phyloP scores from a whole-genome alignment of 2,329 filamentous ascomycete species.

The Colletotrichum salicis region DNA sequence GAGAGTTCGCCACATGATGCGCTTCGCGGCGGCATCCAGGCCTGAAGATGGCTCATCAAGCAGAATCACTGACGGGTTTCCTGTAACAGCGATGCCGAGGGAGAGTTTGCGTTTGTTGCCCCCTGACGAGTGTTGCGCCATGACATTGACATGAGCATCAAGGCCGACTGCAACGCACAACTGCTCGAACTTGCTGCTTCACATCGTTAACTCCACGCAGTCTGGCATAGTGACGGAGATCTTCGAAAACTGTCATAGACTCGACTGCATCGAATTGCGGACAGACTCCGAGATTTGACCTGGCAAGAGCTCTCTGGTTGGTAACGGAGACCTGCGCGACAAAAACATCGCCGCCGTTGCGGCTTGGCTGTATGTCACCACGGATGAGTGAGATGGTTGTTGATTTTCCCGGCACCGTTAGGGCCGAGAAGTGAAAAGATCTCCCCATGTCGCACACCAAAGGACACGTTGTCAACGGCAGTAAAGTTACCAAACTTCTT shows the following conservation, averaged over 20 bases:
- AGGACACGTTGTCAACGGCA: constrained; percentile 89
- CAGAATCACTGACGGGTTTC: constrained; percentile 86
- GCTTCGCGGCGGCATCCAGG: constrained; percentile 89
- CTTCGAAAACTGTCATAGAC: constrained; percentile 87
- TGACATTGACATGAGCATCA: constrained; percentile 73
- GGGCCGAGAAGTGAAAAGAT: constrained; percentile 91
- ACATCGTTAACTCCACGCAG: constrained; percentile 82
- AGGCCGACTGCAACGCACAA: constrained; percentile 78
- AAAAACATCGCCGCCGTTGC: constrained; percentile 79
- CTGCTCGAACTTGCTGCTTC: constrained; percentile 79
- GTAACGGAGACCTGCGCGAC: constrained; percentile 82
- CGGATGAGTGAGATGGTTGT: constrained; percentile 90
- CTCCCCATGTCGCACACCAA: constrained; percentile 81
- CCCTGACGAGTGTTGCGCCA: constrained; percentile 83
- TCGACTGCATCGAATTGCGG: constrained; percentile 91
- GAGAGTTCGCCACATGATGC: constrained; percentile 92
- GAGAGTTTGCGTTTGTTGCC: constrained; percentile 93
- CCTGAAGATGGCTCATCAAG: constrained; percentile 91
- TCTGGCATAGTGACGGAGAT: constrained; percentile 87
- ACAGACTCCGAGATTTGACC: constrained; percentile 85
- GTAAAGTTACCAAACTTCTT: constrained; percentile 81
- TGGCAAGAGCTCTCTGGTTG: constrained; percentile 76
- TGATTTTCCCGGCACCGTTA: constrained; percentile 90
- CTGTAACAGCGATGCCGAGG: constrained; percentile 90
- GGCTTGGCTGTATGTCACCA: constrained; percentile 81